phyloP scores from a whole-genome alignment of 192 early-diverging fungal species.

The Gamsiella multidivaricata region DNA sequence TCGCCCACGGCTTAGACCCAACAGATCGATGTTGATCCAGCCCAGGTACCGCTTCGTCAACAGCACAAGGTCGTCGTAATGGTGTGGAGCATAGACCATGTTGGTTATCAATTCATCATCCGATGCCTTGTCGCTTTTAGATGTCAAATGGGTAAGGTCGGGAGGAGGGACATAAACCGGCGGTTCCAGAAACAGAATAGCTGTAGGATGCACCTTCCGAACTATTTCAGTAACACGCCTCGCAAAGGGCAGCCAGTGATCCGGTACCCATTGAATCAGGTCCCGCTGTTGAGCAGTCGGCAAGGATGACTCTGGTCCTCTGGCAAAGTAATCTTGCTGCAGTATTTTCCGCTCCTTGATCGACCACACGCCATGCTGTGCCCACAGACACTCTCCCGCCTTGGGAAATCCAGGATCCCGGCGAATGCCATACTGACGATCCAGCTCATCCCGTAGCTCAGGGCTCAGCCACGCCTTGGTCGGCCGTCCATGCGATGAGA shows the following conservation, averaged over 20 bases:
- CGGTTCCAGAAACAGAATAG: slow-evolving; percentile 65
- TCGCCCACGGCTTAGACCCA: slow-evolving; percentile 63
- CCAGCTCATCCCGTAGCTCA: slow-evolving; percentile 25
- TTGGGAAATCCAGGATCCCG: slow-evolving; percentile 40
- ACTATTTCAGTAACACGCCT: slow-evolving; percentile 40
- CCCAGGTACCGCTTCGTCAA: slow-evolving; percentile 58
- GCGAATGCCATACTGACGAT: slow-evolving; percentile 42
- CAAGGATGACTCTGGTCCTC: slow-evolving; percentile 24
- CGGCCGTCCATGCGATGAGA: slow-evolving; percentile 19
- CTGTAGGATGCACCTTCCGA: slow-evolving; percentile 50
- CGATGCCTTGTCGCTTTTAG: background rate
- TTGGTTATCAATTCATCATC: slow-evolving; percentile 4
- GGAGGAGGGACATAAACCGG: slow-evolving; percentile 60
- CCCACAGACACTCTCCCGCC: slow-evolving; percentile 63
- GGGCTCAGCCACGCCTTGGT: slow-evolving; percentile 56
- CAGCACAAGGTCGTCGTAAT: slow-evolving; percentile 68
- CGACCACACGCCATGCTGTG: slow-evolving; percentile 63
- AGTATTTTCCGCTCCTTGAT: slow-evolving; percentile 19
- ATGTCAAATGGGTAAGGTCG: slow-evolving; percentile 11
- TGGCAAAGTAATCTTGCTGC: slow-evolving; percentile 59
- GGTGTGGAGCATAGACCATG: slow-evolving; percentile 66
- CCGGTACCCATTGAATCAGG: slow-evolving; percentile 15
- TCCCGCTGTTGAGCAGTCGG: background rate
- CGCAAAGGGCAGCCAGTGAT: slow-evolving; percentile 59
- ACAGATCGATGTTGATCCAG: slow-evolving; percentile 66